Evolutionary conservation across 2,329 filamentous ascomycete species (phyloP), one percentile per base, ranked within the genome.

Genomic region (Ophiostoma populinum): DNA sequence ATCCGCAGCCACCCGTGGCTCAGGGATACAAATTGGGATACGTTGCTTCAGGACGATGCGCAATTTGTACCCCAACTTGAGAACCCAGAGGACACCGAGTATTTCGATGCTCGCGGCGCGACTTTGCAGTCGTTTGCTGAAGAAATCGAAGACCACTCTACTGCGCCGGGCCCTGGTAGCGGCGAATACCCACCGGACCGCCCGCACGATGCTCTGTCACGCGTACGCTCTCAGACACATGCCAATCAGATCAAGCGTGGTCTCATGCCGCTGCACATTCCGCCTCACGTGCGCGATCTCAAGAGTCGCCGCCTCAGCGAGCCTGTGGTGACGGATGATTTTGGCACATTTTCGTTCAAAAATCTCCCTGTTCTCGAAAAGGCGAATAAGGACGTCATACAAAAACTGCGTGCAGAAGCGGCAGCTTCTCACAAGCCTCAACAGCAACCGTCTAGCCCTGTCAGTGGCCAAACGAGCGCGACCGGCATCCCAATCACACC

Each of bases 321-420:
- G 54, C 90, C 90, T 1, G 75, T 87, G 12, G 70, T 74, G 21
- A 68, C 77, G 1, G 90, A 98, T 53, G 92, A 98, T 51, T 98
- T 98, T 61, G 90, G 90, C 21, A 85, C 74, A 42, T 98, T 98
- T 55, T 74, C 83, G 25, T 98, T 93, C 65, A 98, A 98, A 59
- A 98, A 98, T 47, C 60, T 98, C 32, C 86, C 87, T 0, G 87
- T 95, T 15, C 65, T 98, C 13, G 90, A 95, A 49, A 95, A 94
- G 55, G 90, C 90, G 36, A 98, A 98, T 57, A 98, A 98, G 52
- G 90, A 98, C 48, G 85, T 95, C 20, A 93, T 98, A 21, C 86
- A 95, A 48, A 95, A 95, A 53, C 63, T 98, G 38, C 76, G 86
- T 9, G 83, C 86, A 16, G 86, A 95, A 54, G 86, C 90, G 3